phyloP scores from a whole-genome alignment of 2,329 filamentous ascomycete species.

The Phoma sp. region DNA sequence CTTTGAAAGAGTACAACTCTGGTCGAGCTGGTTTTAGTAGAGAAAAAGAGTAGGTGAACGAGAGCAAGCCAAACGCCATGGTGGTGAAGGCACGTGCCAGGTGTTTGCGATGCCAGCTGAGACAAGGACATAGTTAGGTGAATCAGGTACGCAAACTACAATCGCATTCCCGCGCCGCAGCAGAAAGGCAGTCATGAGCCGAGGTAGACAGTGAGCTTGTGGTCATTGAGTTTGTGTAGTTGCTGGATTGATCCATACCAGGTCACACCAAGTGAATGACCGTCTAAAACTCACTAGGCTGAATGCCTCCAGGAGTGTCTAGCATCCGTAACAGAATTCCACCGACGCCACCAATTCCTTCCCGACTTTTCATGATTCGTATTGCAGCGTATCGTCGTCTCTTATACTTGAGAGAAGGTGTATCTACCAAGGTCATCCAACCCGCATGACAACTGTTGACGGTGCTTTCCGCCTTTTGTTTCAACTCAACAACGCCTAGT shows the following conservation, averaged over 20 bases:
- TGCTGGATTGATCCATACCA: not conserved
- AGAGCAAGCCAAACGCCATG: no score
- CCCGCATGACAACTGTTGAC: not conserved
- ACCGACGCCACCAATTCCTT: conserved; percentile 5
- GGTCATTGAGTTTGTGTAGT: not conserved
- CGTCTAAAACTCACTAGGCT: conserved; percentile 1
- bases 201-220: not conserved
- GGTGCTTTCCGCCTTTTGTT: not conserved
- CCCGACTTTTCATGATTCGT: conserved; percentile 11
- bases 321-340: conserved; percentile 3
- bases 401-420: not conserved
- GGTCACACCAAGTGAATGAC: not conserved
- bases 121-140: not conserved
- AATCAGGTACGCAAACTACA: not conserved
- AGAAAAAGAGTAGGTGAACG: not conserved
- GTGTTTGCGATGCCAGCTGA: not conserved
- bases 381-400: not conserved
- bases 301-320: not conserved
- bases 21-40: not conserved
- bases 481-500: conserved; percentile 14
- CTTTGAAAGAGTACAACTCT: not conserved
- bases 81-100: not conserved
- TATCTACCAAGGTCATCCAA: not conserved
- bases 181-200: no score
- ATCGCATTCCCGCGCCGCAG: not conserved